phyloP scores from a whole-genome alignment of 441 rosid species.

The Euphorbia celastroides region DNA sequence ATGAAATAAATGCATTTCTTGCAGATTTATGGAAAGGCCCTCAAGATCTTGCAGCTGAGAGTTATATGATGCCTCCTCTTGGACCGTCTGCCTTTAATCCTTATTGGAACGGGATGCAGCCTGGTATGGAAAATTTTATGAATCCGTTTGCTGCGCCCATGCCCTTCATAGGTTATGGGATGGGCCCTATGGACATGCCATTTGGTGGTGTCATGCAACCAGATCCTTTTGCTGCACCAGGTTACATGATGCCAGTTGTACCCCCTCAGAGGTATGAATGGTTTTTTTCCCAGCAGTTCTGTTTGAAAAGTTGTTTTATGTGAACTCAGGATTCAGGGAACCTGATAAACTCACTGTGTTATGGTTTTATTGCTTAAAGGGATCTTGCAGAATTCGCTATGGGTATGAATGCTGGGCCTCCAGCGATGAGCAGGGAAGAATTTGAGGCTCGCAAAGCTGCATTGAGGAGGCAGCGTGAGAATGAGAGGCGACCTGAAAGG shows the following conservation, averaged over 20 bases:
- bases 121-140: conserved; percentile 72
- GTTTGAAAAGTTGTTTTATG: neutral
- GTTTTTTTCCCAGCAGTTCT: neutral
- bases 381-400: conserved; percentile 76
- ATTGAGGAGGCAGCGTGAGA: conserved; percentile 78
- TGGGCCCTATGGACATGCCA: conserved; percentile 60
- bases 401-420: conserved; percentile 72
- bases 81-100: conserved; percentile 71
- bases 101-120: conserved; percentile 80
- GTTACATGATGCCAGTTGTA: conserved; percentile 54
- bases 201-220: conserved; percentile 57
- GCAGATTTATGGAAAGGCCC: conserved; percentile 78
- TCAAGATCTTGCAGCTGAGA: conserved; percentile 74
- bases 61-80: conserved; percentile 83
- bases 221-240: conserved; percentile 57
- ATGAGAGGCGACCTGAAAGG: conserved; percentile 79
- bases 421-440: conserved; percentile 89
- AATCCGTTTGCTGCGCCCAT: conserved; percentile 59
- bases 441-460: conserved; percentile 90
- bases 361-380: conserved; percentile 38
- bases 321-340: neutral
- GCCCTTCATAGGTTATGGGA: conserved; percentile 83
- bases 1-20: conserved; percentile 18
- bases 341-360: neutral
- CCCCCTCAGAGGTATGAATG: conserved; percentile 57